Evolutionary conservation across 2,329 filamentous ascomycete species (phyloP).

Genomic region (Fusarium cyanostomum): DNA sequence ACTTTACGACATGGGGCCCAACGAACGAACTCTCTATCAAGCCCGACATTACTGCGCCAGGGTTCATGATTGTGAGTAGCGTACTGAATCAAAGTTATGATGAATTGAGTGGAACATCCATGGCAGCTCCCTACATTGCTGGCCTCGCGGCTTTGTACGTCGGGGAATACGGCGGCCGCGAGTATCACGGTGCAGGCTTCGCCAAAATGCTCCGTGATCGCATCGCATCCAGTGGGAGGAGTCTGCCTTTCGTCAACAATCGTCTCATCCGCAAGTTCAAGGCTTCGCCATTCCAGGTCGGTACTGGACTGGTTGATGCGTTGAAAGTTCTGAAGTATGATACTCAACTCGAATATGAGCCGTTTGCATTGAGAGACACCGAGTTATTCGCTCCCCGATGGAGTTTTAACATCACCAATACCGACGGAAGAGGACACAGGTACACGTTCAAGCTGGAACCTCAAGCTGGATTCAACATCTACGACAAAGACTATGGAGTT

Average conservation of each 20-base stretch:
- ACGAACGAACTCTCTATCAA: slow-evolving; percentile 61
- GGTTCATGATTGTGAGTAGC: slow-evolving; percentile 61
- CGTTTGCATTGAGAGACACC: slow-evolving; percentile 61
- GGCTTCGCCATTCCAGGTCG: slow-evolving; percentile 53
- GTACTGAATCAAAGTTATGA: slow-evolving; percentile 55
- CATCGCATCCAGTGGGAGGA: slow-evolving; percentile 48
- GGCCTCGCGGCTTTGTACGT: slow-evolving; percentile 60
- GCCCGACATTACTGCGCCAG: slow-evolving; percentile 60
- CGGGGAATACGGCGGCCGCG: slow-evolving; percentile 53
- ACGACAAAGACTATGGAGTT: slow-evolving; percentile 45
- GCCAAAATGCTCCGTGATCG: slow-evolving; percentile 47
- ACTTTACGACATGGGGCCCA: slow-evolving; percentile 62
- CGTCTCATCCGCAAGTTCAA: slow-evolving; percentile 35
- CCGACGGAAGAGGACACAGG: slow-evolving; percentile 48
- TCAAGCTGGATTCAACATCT: slow-evolving; percentile 51
- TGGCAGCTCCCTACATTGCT: slow-evolving; percentile 64
- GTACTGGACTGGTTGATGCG: slow-evolving; percentile 59
- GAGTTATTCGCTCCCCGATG: slow-evolving; percentile 51
- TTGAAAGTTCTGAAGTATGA: slow-evolving; percentile 55
- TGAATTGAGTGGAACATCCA: slow-evolving; percentile 63
- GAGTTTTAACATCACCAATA: slow-evolving; percentile 55
- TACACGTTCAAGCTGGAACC: slow-evolving; percentile 55
- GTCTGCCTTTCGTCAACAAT: slow-evolving; percentile 45
- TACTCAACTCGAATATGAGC: slow-evolving; percentile 50
- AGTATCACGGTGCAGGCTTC: slow-evolving; percentile 49